These are phyloP conservation scores for Cryphonectria japonica DNA, from an alignment of 2,329 filamentous ascomycete genomes.

Conservation along the genomic window DNA sequence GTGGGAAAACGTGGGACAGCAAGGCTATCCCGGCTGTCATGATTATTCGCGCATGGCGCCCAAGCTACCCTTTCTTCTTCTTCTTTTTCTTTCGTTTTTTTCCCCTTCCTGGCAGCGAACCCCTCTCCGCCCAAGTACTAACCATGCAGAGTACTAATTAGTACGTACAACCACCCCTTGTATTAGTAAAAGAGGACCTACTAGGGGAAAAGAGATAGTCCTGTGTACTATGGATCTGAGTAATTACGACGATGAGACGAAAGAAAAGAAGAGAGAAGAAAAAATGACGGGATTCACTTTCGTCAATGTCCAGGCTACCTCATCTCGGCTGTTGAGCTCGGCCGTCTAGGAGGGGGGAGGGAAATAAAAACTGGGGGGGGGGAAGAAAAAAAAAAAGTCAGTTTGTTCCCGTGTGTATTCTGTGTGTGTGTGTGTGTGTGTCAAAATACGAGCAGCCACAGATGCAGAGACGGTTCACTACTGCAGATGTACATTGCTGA, in stretches of 20 bases:
- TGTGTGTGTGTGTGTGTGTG: background rate
- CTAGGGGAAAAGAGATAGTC: background rate
- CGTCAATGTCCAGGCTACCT: no score
- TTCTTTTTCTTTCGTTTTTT: background rate
- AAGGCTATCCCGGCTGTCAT: constrained; percentile 9
- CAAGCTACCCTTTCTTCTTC: background rate
- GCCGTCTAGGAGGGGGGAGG: no score
- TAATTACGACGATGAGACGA: background rate
- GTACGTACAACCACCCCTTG: background rate
- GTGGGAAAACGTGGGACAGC: constrained; percentile 18
- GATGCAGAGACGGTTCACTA: background rate
- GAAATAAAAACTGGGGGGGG: no score
- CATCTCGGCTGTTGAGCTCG: no score
- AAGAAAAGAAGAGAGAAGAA: background rate
- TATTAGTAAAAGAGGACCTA: background rate
- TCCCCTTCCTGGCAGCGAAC: background rate
- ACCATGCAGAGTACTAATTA: no score
- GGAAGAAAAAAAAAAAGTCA: no score
- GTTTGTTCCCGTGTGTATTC: background rate
- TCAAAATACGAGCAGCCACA: constrained; percentile 1
- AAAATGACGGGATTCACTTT: background rate
- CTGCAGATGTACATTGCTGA: background rate
- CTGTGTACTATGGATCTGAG: background rate
- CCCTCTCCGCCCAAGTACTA: no score
- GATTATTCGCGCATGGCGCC: background rate